These are phyloP conservation scores for Dissophora ornata DNA, from an alignment of 192 early-diverging fungal genomes.

Conservation along the genomic window DNA sequence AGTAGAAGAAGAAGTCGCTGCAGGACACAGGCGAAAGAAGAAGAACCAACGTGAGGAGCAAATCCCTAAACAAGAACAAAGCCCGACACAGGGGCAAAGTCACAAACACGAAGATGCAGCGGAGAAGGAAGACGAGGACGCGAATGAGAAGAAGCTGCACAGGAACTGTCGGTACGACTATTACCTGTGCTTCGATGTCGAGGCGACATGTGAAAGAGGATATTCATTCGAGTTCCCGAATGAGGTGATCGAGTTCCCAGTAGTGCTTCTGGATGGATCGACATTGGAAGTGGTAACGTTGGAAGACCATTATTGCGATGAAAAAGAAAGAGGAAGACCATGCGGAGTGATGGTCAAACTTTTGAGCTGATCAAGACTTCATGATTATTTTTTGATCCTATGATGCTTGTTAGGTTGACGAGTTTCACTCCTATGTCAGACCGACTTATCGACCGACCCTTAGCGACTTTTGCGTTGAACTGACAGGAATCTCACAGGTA, in stretches of 20 bases:
- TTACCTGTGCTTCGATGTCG: conserved; percentile 82
- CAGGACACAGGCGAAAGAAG: too few species aligned
- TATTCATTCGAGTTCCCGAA: conserved; percentile 69
- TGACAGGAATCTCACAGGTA: conserved; percentile 88
- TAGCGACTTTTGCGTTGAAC: conserved; percentile 75
- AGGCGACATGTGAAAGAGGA: conserved; percentile 80
- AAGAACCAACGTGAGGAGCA: too few species aligned
- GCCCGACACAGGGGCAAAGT: too few species aligned
- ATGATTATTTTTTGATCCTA: conserved; percentile 2
- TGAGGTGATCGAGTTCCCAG: conserved; percentile 92
- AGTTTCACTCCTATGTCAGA: conserved; percentile 80
- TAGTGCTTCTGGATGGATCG: conserved; percentile 72
- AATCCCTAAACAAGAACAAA: too few species aligned
- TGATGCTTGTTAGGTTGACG: conserved; percentile 60
- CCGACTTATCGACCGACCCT: conserved; percentile 75
- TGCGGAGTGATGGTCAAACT: too few species aligned
- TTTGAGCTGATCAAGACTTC: background rate
- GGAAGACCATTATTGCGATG: too few species aligned
- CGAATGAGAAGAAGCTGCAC: conserved; percentile 4
- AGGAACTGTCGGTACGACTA: conserved; percentile 61
- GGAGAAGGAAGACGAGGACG: background rate
- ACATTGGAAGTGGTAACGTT: conserved; percentile 73
- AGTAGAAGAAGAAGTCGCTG: too few species aligned
- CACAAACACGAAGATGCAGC: too few species aligned
- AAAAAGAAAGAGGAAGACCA: too few species aligned